Evolutionary conservation across 257 asterid species (phyloP).

Genomic region (Sherardia arvensis): DNA sequence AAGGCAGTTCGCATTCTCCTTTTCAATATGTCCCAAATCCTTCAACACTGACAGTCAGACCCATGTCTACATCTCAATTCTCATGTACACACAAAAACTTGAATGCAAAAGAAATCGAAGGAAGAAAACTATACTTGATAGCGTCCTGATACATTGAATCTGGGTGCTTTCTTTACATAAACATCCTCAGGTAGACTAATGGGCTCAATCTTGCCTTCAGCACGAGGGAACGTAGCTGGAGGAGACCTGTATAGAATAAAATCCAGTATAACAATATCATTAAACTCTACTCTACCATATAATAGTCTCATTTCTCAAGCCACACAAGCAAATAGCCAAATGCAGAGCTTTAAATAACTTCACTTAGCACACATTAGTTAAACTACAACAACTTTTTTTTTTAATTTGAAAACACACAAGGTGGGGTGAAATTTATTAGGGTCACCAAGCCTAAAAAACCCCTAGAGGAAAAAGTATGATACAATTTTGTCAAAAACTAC

Average conservation of each 20-base stretch:
- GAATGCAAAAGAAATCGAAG: neutral
- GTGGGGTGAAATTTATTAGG: too few species aligned
- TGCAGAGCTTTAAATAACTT: slow-evolving; percentile 1
- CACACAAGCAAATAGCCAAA: neutral
- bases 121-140: slow-evolving; percentile 42
- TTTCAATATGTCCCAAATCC: neutral
- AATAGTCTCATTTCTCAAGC: neutral
- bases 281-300: neutral
- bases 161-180: slow-evolving; percentile 63
- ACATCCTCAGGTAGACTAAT: slow-evolving; percentile 71
- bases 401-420: too few species aligned
- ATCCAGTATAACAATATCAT: neutral
- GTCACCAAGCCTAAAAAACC: too few species aligned
- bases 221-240: slow-evolving; percentile 75
- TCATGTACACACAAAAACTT: neutral
- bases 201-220: slow-evolving; percentile 53
- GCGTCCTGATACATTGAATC: slow-evolving; percentile 62
- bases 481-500: too few species aligned
- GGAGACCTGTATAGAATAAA: slow-evolving; percentile 52
- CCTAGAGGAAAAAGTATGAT: too few species aligned
- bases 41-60: neutral
- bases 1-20: neutral
- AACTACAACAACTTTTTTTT: neutral
- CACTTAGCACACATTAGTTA: too few species aligned
- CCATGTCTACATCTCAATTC: neutral